Conservation (phyloP, 345 rosid genomes). For the Pugionium dolabratum region DNA sequence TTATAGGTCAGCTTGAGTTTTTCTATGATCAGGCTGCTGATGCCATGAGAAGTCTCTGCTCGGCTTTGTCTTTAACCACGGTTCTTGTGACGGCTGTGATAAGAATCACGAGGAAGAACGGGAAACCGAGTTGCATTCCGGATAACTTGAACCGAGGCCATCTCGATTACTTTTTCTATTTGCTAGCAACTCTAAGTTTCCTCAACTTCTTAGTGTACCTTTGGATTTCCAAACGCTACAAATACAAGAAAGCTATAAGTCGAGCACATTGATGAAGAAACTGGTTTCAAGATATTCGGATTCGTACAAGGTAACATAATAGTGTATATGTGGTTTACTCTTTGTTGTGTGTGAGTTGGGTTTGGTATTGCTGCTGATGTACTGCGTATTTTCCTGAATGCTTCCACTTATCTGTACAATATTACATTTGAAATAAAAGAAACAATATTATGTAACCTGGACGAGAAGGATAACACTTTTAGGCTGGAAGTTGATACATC, state of each 20-base stretch:
- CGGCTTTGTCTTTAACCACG: slow-evolving; percentile 50
- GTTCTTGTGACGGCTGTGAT: slow-evolving; percentile 46
- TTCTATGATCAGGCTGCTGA: slow-evolving; percentile 56
- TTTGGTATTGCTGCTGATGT: too few relatives aligned
- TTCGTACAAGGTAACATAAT: not conserved
- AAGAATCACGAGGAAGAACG: slow-evolving; percentile 46
- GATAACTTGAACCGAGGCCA: slow-evolving; percentile 53
- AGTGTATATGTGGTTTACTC: not conserved
- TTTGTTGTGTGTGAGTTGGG: slow-evolving; percentile 6
- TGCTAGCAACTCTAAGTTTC: slow-evolving; percentile 64
- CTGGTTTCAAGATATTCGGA: not conserved
- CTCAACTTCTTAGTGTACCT: slow-evolving; percentile 72
- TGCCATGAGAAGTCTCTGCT: slow-evolving; percentile 55
- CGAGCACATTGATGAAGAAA: slow-evolving; percentile 34
- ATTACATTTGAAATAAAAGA: not conserved
- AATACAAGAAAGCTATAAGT: slow-evolving; percentile 70
- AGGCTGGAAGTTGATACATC: slow-evolving; percentile 52
- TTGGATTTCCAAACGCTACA: slow-evolving; percentile 68
- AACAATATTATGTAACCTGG: not conserved
- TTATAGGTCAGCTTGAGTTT: slow-evolving; percentile 53
- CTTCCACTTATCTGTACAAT: not conserved
- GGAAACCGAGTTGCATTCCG: slow-evolving; percentile 52
- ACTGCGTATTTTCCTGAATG: too few relatives aligned
- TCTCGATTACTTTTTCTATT: slow-evolving; percentile 60
- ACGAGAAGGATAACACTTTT: slow-evolving; percentile 45